phyloP scores from a whole-genome alignment of 805 yeast species.

The Pichia cabralensis region DNA sequence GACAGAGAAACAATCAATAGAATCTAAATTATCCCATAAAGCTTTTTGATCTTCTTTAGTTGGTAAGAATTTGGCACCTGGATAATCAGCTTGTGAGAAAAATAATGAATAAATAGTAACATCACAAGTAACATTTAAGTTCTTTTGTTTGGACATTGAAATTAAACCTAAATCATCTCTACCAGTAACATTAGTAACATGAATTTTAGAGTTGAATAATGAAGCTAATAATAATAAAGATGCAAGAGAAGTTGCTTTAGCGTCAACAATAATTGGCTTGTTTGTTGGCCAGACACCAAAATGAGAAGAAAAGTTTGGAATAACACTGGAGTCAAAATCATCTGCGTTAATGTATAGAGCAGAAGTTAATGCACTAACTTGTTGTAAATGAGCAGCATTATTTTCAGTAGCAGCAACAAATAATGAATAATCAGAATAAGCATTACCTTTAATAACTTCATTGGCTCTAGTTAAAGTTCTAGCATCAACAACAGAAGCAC shows the following conservation, averaged over 20 bases:
- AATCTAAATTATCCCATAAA: conserved; percentile 65
- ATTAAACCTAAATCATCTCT: conserved; percentile 77
- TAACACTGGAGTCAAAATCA: conserved; percentile 56
- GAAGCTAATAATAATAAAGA: conserved; percentile 84
- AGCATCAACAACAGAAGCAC: conserved; percentile 55
- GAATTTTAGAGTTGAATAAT: conserved; percentile 74
- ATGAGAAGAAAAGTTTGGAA: conserved; percentile 71
- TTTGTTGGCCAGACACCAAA: conserved; percentile 74
- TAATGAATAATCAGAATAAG: conserved; percentile 74
- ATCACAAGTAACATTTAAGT: conserved; percentile 80
- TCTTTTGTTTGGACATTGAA: conserved; percentile 74
- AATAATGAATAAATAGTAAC: conserved; percentile 74
- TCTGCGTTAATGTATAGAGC: conserved; percentile 76
- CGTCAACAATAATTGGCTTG: conserved; percentile 87
- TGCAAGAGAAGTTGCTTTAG: conserved; percentile 87
- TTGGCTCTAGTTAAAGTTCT: conserved; percentile 57
- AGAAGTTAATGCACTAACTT: conserved; percentile 58
- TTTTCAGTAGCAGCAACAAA: conserved; percentile 73
- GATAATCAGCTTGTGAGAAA: conserved; percentile 60
- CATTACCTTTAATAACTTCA: conserved; percentile 41
- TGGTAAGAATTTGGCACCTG: conserved; percentile 67
- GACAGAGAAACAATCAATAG: conserved; percentile 78
- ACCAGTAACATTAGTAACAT: conserved; percentile 76
- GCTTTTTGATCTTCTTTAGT: conserved; percentile 70
- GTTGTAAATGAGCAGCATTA: conserved; percentile 53